phyloP scores from a whole-genome alignment of 129 eudicot species.

The sunflower (Helianthus annuus) region DNA sequence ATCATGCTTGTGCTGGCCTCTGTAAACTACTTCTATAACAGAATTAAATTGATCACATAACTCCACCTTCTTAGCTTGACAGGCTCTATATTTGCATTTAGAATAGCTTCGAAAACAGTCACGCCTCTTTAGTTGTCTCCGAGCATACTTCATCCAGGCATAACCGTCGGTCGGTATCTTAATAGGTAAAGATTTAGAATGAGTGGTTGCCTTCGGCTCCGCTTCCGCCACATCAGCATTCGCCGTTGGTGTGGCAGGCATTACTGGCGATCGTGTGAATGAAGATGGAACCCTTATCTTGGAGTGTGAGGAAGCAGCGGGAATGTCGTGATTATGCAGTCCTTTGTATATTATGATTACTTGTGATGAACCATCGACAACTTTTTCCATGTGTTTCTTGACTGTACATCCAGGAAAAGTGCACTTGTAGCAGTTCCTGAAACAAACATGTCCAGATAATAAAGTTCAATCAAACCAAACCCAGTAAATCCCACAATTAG shows the following conservation, averaged over 20 bases:
- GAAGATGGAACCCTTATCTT: slow-evolving; percentile 29
- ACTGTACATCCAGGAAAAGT: slow-evolving; percentile 83
- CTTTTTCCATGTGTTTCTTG: slow-evolving; percentile 54
- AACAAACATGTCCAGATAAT: slow-evolving; percentile 10
- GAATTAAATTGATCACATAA: slow-evolving; percentile 46
- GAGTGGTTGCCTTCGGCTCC: slow-evolving; percentile 6
- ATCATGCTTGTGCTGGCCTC: slow-evolving; percentile 79
- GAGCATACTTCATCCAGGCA: slow-evolving; percentile 85
- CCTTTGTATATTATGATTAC: slow-evolving; percentile 62
- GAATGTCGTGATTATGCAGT: slow-evolving; percentile 1
- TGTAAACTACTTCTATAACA: slow-evolving; percentile 53
- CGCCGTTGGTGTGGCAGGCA: not conserved
- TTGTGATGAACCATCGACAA: slow-evolving; percentile 40
- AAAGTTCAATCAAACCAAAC: too few species aligned
- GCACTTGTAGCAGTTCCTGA: slow-evolving; percentile 80
- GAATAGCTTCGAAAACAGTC: slow-evolving; percentile 76
- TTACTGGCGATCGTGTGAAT: slow-evolving; percentile 31
- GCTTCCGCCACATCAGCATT: slow-evolving; percentile 6
- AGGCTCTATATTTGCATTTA: slow-evolving; percentile 58
- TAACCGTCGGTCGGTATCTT: slow-evolving; percentile 55
- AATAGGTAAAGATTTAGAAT: slow-evolving; percentile 21
- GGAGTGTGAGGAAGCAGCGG: not conserved
- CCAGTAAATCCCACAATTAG: too few species aligned
- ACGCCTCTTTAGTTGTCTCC: slow-evolving; percentile 71
- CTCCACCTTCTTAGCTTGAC: slow-evolving; percentile 76